Percentiles rank a stretch among this genome's conserved stretches.
Conservation (phyloP, 139 green algal species). For the Auxenochlorella pyrenoidosa region DNA sequence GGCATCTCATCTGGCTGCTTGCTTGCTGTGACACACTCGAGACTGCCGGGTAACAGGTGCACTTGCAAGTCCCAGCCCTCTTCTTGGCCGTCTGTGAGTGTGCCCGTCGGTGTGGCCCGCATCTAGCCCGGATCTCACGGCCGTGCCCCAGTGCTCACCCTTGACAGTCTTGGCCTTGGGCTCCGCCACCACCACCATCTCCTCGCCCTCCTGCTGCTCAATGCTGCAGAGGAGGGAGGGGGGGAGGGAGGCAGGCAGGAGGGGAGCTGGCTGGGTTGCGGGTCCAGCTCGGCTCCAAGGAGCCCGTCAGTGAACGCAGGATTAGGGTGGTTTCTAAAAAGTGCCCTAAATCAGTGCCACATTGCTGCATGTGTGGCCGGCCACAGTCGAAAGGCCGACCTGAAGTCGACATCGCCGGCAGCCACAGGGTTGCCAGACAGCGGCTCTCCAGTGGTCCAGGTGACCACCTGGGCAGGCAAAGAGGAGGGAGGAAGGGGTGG, state of each 20-base stretch:
- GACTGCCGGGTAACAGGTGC: too few relatives aligned
- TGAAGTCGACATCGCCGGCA: slow-evolving; percentile 49
- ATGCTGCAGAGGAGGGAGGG: background rate
- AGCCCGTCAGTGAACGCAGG: background rate
- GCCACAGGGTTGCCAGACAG: slow-evolving; percentile 26
- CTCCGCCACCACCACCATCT: slow-evolving; percentile 74
- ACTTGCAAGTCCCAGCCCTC: too few relatives aligned
- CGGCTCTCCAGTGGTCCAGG: slow-evolving; percentile 61
- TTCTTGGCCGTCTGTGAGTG: too few relatives aligned
- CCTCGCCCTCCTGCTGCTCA: slow-evolving; percentile 55
- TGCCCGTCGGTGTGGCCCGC: too few relatives aligned
- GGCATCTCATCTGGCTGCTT: too few relatives aligned
- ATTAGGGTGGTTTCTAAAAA: too few relatives aligned
- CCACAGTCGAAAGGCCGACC: too few relatives aligned
- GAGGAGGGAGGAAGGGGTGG: background rate
- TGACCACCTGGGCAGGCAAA: slow-evolving; percentile 41
- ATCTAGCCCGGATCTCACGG: too few relatives aligned
- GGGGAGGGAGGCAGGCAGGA: too few relatives aligned
- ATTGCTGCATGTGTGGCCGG: background rate
- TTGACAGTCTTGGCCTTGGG: slow-evolving; percentile 47
- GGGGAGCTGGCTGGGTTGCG: background rate
- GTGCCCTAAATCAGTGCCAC: background rate
- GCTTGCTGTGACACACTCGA: too few relatives aligned
- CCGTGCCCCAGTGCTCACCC: slow-evolving; percentile 1
- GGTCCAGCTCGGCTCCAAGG: background rate